Evolutionary conservation across 345 rosid species (phyloP).

Genomic region (Syzygium aqueum): DNA sequence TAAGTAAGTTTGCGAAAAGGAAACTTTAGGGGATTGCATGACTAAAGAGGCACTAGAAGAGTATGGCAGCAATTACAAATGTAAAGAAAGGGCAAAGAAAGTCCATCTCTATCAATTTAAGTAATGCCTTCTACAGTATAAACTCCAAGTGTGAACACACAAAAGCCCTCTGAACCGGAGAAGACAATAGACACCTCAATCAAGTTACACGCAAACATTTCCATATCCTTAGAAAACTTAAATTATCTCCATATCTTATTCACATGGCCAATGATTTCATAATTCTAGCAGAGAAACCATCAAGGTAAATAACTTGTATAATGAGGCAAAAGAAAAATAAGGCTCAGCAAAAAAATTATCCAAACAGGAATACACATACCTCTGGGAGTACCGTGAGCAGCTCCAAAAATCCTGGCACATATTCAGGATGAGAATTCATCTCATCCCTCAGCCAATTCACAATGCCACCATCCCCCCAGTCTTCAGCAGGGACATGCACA

Average conservation of each 20-base stretch:
- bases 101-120: not conserved
- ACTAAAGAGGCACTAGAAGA: not conserved
- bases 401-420: conserved; percentile 94
- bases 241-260: not conserved
- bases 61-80: not conserved
- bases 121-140: not conserved
- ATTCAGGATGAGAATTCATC: conserved; percentile 92
- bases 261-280: not conserved
- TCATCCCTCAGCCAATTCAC: conserved; percentile 88
- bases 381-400: conserved; percentile 92
- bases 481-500: conserved; percentile 92
- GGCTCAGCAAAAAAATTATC: not conserved
- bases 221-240: not conserved
- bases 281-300: not conserved
- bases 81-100: not conserved
- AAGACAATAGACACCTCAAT: not conserved
- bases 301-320: not conserved
- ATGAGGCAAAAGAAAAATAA: not conserved
- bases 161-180: not conserved
- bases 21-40: not conserved
- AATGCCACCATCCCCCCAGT: conserved; percentile 96
- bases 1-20: not conserved
- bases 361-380: conserved; percentile 29
- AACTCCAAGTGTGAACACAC: not conserved
- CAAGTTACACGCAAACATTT: not conserved